Evolutionary conservation across 2,329 filamentous ascomycete species (phyloP).

Genomic region (Beauveria medogensis): DNA sequence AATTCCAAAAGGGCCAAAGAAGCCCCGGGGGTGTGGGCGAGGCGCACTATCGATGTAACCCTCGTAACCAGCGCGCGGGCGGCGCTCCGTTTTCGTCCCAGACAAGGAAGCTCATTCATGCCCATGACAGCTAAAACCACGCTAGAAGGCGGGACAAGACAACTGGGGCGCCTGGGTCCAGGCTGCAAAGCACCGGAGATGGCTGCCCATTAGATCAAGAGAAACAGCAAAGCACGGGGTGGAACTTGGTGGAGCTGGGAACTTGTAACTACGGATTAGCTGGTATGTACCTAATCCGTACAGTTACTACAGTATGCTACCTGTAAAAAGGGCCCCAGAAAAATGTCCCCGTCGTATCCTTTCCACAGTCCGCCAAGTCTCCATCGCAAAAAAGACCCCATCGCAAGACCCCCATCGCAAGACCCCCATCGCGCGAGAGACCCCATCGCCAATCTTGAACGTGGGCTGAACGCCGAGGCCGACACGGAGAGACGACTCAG

Average conservation of each 20-base stretch:
- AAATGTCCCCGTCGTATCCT: not conserved
- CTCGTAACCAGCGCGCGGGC: not conserved
- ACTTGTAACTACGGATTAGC: no score
- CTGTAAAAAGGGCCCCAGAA: not conserved
- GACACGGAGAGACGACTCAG: not conserved
- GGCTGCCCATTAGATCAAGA: not conserved
- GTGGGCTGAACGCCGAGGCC: not conserved
- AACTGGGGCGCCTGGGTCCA: not conserved
- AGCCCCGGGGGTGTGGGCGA: not conserved
- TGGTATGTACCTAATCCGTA: no score
- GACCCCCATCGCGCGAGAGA: no score
- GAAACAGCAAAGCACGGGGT: not conserved
- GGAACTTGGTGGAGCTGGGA: not conserved
- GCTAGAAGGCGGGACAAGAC: not conserved
- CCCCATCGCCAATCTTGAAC: slow-evolving; percentile 2
- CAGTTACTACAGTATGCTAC: no score
- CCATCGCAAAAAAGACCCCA: not conserved
- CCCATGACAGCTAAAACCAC: not conserved
- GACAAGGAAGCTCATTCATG: no score
- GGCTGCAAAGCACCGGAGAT: not conserved
- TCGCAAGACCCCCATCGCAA: not conserved
- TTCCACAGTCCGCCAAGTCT: no score
- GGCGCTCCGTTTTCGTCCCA: no score
- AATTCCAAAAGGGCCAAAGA: not conserved
- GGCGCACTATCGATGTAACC: not conserved